Evolutionary conservation across 805 yeast species (phyloP).

Genomic region (Kazachstania taianensis): DNA sequence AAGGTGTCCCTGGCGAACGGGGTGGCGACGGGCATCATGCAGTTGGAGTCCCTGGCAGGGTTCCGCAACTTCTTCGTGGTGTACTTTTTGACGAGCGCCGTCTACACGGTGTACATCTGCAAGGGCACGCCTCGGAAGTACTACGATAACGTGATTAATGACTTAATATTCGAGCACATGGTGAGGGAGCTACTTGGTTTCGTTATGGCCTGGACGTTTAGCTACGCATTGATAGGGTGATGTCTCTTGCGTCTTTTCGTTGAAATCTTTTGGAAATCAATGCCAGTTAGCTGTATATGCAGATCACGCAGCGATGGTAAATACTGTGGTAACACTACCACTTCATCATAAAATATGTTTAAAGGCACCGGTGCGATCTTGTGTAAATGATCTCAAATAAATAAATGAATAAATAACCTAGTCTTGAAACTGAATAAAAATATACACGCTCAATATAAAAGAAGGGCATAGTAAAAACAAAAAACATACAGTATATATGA

Average conservation of each 20-base stretch:
- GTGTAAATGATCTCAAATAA: no score
- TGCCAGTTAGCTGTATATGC: no score
- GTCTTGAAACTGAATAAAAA: not conserved
- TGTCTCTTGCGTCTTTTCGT: not conserved
- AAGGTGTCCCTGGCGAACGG: constrained; percentile 43
- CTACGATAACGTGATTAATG: constrained; percentile 32
- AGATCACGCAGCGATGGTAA: no score
- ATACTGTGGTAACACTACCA: no score
- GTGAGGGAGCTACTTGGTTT: constrained; percentile 42
- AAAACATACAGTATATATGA: not conserved
- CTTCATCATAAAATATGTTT: no score
- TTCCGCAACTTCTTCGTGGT: constrained; percentile 34
- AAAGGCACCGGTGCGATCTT: no score
- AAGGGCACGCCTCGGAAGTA: constrained; percentile 30
- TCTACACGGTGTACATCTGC: constrained; percentile 30
- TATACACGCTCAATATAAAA: not conserved
- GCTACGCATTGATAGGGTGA: constrained; percentile 31
- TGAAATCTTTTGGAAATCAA: no score
- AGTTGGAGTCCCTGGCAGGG: constrained; percentile 41
- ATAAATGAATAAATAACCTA: no score
- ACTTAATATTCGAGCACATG: constrained; percentile 35
- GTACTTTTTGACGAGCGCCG: constrained; percentile 26
- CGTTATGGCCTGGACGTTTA: constrained; percentile 50
- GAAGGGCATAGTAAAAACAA: not conserved
- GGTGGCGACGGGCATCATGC: constrained; percentile 44